A percentile compares a stretch with the other conserved stretches of the same genome.
phyloP scores from a whole-genome alignment of 1,139 yeast species.

The Tardiomyces digboiensis region DNA sequence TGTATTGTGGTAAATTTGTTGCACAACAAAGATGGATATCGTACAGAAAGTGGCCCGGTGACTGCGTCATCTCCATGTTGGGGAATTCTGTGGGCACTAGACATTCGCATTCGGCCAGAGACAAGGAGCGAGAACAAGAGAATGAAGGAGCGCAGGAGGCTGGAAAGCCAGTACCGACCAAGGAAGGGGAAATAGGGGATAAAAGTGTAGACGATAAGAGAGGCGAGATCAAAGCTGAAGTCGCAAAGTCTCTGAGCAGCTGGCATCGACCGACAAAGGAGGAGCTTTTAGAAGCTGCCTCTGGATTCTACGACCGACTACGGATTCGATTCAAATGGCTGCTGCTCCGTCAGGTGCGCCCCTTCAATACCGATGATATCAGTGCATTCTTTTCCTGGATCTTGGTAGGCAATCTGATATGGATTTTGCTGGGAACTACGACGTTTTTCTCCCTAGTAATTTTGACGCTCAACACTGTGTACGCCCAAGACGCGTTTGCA shows the following conservation, averaged over 20 bases:
- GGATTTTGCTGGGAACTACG: slow-evolving; percentile 80
- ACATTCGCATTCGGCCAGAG: too few species aligned
- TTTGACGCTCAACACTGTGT: slow-evolving; percentile 74
- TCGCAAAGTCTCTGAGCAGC: too few species aligned
- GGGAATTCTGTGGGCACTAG: too few species aligned
- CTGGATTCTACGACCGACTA: slow-evolving; percentile 39
- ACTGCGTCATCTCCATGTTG: too few species aligned
- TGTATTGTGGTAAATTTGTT: too few species aligned
- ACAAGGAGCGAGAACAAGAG: too few species aligned
- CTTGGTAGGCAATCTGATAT: slow-evolving; percentile 71
- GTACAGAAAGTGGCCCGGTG: too few species aligned
- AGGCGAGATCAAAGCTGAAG: background rate
- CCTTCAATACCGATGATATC: slow-evolving; percentile 82
- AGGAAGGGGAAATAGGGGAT: background rate
- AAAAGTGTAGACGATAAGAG: background rate
- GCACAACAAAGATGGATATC: too few species aligned
- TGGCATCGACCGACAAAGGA: slow-evolving; percentile 29
- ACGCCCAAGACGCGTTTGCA: slow-evolving; percentile 87
- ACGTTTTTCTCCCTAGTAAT: slow-evolving; percentile 75
- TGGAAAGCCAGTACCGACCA: too few species aligned
- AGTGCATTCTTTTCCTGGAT: slow-evolving; percentile 90
- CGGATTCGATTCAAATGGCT: slow-evolving; percentile 61
- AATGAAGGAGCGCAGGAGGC: too few species aligned
- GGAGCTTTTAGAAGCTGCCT: slow-evolving; percentile 44
- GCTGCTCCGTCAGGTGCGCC: slow-evolving; percentile 50